Evolutionary conservation across 2,329 filamentous ascomycete species (phyloP), one percentile per base, ranked within the genome.

Genomic region (Pseudocercospora crystallina): DNA sequence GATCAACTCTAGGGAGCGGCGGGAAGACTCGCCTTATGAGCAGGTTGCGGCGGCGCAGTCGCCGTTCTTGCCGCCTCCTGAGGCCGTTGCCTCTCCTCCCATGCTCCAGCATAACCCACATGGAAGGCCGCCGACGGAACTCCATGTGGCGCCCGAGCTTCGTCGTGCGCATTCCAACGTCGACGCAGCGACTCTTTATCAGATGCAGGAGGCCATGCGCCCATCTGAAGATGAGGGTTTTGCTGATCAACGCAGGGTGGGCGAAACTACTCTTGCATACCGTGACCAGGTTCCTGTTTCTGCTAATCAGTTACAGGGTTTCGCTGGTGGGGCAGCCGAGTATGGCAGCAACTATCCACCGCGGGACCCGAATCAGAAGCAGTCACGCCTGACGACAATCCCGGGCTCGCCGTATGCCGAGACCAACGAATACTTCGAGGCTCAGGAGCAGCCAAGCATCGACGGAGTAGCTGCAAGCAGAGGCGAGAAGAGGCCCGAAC

Each of bases 101-200:
- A 83, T 83, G 9, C 92, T 96, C 67, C 80, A 83, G 41, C 89
- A 96, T 69, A 79, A 80, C 33, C 82, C 90, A 10, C 83, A 86
- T 53, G 80, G 86, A 44, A 80, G 82, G 42, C 90, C 90, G 5
- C 76, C 78, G 1, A 83, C 80, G 52, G 82, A 82, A 55, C 88
- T 88, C 0, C 83, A 87, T 60, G 83, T 89, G 51, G 85, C 89
- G 29, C 82, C 87, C 11, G 89, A 94, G 65, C 77, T 92, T 62
- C 85, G 88, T 56, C 84, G 84, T 57, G 89, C 88, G 44, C 94
- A 90, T 61, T 90, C 86, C 60, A 85, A 90, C 15, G 84, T 97
- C 68, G 96, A 94, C 20, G 81, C 79, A 60, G 84, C 84, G 1
- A 97, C 92, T 1, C 76, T 96, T 39, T 80, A 85, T 38, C 90